Evolutionary conservation across 164 flowering plant genomes (phyloP).

Genomic region (Hamamelis virginiana): DNA sequence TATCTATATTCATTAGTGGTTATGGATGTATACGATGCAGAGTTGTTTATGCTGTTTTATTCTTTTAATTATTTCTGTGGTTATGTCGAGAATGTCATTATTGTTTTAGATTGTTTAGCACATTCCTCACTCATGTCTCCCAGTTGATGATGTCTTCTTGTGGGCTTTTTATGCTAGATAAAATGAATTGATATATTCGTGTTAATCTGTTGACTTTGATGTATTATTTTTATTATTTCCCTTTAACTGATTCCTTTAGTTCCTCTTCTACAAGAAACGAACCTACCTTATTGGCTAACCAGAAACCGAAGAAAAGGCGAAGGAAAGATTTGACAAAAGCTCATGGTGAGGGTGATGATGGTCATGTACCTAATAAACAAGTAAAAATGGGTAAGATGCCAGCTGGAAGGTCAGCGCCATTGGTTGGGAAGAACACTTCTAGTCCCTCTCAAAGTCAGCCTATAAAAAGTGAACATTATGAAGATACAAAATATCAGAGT

Average conservation of each 20-base stretch:
- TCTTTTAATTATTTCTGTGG: too few species aligned
- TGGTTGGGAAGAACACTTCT: conserved; percentile 33
- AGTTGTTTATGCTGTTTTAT: too few species aligned
- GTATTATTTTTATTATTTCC: not conserved
- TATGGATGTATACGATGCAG: too few species aligned
- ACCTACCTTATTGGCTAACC: conserved; percentile 42
- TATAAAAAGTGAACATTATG: conserved; percentile 30
- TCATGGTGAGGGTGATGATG: conserved; percentile 45
- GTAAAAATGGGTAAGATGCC: conserved; percentile 50
- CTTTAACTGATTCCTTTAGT: conserved; percentile 1
- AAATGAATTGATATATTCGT: not conserved
- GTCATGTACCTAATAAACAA: conserved; percentile 43
- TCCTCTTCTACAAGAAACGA: conserved; percentile 42
- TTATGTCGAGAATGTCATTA: too few species aligned
- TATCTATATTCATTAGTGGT: too few species aligned
- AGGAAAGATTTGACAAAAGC: conserved; percentile 58
- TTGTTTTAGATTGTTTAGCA: too few species aligned
- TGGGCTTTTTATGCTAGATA: not conserved
- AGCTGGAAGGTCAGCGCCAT: conserved; percentile 39
- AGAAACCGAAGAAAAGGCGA: conserved; percentile 81
- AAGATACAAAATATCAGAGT: conserved; percentile 40
- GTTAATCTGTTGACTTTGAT: not conserved
- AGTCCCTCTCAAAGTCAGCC: conserved; percentile 32
- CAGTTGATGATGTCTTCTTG: not conserved
- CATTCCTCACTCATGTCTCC: not conserved